Percentiles rank a stretch among this genome's conserved stretches.
These are phyloP conservation scores for Clausena lansium DNA, from an alignment of 345 rosid genomes.

Conservation along the genomic window DNA sequence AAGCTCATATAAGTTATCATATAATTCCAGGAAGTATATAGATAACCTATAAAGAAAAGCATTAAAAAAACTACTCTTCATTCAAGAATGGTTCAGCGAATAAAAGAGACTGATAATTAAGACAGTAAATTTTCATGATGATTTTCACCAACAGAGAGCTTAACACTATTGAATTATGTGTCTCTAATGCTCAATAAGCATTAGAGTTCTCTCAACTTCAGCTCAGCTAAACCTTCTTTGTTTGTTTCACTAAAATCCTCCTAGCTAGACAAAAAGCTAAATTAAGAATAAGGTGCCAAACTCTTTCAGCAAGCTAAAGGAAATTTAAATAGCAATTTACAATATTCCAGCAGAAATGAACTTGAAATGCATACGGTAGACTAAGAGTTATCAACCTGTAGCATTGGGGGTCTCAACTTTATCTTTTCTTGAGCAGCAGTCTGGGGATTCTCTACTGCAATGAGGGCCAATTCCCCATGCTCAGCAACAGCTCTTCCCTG, in stretches of 20 bases:
- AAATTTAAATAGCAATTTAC: neutral
- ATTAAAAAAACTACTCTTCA: neutral
- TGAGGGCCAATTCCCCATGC: constrained; percentile 96
- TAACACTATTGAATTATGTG: neutral
- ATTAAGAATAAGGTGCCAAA: neutral
- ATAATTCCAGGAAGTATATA: neutral
- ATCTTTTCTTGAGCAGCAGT: constrained; percentile 62
- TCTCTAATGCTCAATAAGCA: neutral
- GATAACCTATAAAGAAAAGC: neutral
- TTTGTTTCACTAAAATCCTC: neutral
- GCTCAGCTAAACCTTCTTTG: neutral
- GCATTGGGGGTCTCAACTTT: constrained; percentile 85
- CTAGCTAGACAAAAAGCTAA: neutral
- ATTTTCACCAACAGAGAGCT: neutral
- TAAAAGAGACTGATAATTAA: neutral
- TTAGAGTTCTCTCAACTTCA: neutral
- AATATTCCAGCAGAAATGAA: neutral
- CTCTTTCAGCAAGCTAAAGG: neutral
- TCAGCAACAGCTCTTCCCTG: constrained; percentile 85
- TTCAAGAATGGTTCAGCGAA: neutral
- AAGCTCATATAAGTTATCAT: neutral
- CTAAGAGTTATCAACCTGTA: constrained; percentile 58
- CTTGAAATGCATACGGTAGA: neutral
- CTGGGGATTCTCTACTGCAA: constrained; percentile 75
- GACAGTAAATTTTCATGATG: neutral